phyloP scores from a whole-genome alignment of 345 rosid genomes.

The Lepidium didymum region DNA sequence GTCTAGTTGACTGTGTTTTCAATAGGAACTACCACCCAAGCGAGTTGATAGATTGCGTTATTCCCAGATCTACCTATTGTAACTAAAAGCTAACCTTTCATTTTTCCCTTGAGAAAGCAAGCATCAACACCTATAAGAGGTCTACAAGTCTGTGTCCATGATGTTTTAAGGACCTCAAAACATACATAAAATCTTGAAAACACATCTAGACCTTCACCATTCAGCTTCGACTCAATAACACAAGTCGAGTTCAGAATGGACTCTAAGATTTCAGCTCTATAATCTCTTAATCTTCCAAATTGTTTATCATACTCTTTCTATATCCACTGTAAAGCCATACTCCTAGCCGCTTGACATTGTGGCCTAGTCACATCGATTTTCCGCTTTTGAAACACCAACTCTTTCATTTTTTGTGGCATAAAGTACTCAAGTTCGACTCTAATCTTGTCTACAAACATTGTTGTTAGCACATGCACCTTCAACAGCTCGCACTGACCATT shows the following conservation, averaged over 20 bases:
- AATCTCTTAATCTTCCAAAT: neutral
- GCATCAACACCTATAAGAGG: neutral
- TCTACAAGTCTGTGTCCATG: neutral
- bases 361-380: too few species aligned
- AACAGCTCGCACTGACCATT: too few species aligned
- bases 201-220: neutral
- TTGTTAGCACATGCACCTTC: too few species aligned
- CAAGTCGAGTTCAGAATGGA: neutral
- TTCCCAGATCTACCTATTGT: too few species aligned
- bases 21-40: too few species aligned
- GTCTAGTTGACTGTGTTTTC: too few species aligned
- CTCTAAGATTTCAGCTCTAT: neutral
- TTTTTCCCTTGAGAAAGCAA: neutral
- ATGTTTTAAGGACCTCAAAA: neutral
- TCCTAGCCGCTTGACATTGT: neutral
- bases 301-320: neutral
- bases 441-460: too few species aligned
- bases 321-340: neutral
- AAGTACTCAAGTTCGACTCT: too few species aligned
- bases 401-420: too few species aligned
- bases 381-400: neutral
- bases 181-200: neutral
- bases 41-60: too few species aligned
- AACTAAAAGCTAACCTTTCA: too few species aligned
- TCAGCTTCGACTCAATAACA: neutral